These are phyloP conservation scores for Populus hybrid DNA, from an alignment of 441 rosid genomes.

Conservation along the genomic window DNA sequence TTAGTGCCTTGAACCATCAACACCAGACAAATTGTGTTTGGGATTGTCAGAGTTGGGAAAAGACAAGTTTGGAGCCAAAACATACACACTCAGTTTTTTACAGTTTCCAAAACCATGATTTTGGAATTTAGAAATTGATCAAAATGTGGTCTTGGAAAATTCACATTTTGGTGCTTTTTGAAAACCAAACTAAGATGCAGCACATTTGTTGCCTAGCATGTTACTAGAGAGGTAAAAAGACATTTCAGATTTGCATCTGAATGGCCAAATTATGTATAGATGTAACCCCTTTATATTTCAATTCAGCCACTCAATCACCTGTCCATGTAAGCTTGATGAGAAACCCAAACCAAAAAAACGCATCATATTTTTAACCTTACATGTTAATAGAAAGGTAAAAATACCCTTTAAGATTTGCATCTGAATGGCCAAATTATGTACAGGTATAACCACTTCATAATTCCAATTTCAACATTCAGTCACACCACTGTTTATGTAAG, in stretches of 20 bases:
- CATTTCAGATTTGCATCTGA: not conserved
- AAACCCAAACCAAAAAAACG: not conserved
- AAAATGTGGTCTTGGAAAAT: not conserved
- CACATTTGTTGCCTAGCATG: not conserved
- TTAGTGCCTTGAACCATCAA: not conserved
- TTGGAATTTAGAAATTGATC: too few species aligned
- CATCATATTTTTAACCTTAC: not conserved
- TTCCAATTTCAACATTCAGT: not conserved
- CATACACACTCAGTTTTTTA: not conserved
- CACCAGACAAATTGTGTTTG: not conserved
- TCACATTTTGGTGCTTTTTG: not conserved
- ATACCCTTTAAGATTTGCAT: not conserved
- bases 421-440: conserved; percentile 1
- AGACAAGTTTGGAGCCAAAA: not conserved
- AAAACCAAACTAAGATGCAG: not conserved
- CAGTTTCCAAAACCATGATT: not conserved
- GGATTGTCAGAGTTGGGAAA: not conserved
- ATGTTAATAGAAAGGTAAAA: not conserved
- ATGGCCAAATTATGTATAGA: conserved; percentile 3
- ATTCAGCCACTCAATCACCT: not conserved
- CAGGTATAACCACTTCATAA: not conserved
- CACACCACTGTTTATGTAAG: not conserved
- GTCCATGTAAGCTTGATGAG: not conserved
- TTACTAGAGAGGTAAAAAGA: not conserved
- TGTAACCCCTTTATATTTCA: not conserved